A percentile compares a stretch with the other conserved stretches of the same genome.
Evolutionary conservation across 768 basidiomycete genomes (phyloP).

Genomic region (Boletus subcaerulescens): DNA sequence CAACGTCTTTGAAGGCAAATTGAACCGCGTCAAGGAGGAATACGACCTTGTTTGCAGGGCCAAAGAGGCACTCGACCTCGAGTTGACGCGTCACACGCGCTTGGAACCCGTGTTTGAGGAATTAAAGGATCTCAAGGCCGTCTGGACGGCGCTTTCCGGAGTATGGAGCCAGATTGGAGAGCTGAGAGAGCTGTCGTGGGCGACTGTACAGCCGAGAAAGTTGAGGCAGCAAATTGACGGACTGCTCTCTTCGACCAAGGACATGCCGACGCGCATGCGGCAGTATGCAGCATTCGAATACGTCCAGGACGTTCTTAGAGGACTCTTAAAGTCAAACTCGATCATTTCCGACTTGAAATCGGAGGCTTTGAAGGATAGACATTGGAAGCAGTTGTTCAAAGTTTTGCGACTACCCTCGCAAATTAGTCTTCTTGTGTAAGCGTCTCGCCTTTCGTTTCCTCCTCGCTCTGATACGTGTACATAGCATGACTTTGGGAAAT

Average conservation of each 20-base stretch:
- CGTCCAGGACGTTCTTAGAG: conserved; percentile 86
- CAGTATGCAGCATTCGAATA: conserved; percentile 99
- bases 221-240: conserved; percentile 90
- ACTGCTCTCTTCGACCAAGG: conserved; percentile 90
- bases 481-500: conserved; percentile 90
- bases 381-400: conserved; percentile 98
- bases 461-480: conserved; percentile 4
- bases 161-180: conserved; percentile 94
- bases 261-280: conserved; percentile 98
- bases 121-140: conserved; percentile 92
- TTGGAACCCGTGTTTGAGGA: conserved; percentile 95
- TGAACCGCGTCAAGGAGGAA: conserved; percentile 88
- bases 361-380: conserved; percentile 94
- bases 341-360: conserved; percentile 94
- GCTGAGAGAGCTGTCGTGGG: conserved; percentile 85
- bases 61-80: conserved; percentile 95
- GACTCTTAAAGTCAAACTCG: conserved; percentile 84
- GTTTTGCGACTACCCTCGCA: conserved; percentile 70
- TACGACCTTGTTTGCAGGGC: conserved; percentile 94
- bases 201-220: conserved; percentile 91
- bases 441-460: conserved; percentile 12
- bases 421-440: conserved; percentile 72
- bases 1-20: conserved; percentile 89
- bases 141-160: conserved; percentile 97
- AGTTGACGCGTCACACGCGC: conserved; percentile 84